phyloP scores from a whole-genome alignment of 2,329 filamentous ascomycete genomes.

The Plenodomus biglobosus region DNA sequence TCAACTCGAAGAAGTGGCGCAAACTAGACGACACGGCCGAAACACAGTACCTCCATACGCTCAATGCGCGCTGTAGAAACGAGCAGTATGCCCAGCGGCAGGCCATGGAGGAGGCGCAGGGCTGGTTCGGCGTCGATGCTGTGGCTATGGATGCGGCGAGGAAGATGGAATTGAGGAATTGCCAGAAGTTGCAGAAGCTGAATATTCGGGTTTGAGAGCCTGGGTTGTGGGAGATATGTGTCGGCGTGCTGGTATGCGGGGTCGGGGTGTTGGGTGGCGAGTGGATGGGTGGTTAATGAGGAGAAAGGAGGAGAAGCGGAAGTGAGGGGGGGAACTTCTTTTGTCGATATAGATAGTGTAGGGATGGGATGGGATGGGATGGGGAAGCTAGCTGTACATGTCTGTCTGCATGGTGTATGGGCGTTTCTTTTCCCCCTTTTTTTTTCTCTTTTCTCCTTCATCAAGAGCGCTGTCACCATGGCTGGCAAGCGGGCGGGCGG shows the following conservation, averaged over 20 bases:
- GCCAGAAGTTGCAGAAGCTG: conserved; percentile 57
- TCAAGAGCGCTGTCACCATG: not conserved
- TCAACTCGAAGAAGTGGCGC: conserved; percentile 66
- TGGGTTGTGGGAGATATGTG: not conserved
- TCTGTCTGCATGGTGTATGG: conserved; percentile 1
- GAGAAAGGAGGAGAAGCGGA: no score
- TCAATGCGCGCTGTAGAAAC: conserved; percentile 72
- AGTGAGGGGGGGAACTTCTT: no score
- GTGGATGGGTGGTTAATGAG: no score
- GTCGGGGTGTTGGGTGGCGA: no score
- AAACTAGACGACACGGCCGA: conserved; percentile 80
- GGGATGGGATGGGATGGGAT: not conserved
- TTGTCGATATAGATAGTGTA: not conserved
- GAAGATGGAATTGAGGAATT: conserved; percentile 61
- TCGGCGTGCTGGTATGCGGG: no score
- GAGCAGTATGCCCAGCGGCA: conserved; percentile 68
- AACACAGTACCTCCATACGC: conserved; percentile 65
- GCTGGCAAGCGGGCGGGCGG: no score
- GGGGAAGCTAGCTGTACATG: not conserved
- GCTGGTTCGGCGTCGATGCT: conserved; percentile 82
- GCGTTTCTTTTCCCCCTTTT: not conserved
- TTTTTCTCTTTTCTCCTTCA: no score
- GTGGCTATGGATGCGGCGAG: conserved; percentile 75
- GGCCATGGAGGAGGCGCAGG: conserved; percentile 75
- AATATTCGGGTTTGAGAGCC: conserved; percentile 7